phyloP scores from a whole-genome alignment of 1,284 basidiomycete genomes.

The Ustilago xerochloae region DNA sequence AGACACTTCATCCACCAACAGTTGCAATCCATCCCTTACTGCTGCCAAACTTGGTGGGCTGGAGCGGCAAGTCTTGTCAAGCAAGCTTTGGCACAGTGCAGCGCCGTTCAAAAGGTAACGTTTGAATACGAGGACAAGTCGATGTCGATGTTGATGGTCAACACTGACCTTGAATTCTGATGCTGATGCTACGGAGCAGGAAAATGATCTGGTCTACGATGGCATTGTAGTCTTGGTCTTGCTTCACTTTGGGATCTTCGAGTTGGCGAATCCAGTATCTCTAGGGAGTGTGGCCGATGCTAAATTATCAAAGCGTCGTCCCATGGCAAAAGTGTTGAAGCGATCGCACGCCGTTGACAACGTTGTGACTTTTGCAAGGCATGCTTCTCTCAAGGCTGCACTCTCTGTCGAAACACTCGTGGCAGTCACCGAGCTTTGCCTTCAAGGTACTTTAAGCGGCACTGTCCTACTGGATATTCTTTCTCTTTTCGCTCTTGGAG shows the following conservation, averaged over 20 bases:
- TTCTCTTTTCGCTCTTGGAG: conserved; percentile 20
- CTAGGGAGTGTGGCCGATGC: background rate
- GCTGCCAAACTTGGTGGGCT: conserved; percentile 5
- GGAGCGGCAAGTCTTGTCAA: background rate
- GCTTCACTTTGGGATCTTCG: conserved; percentile 16
- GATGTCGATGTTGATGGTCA: background rate
- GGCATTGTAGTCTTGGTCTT: conserved; percentile 12
- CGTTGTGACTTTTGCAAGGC: background rate
- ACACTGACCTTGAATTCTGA: background rate
- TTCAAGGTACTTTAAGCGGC: conserved; percentile 8
- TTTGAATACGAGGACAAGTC: background rate
- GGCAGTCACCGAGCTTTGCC: conserved; percentile 18
- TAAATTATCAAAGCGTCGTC: background rate
- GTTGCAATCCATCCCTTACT: background rate
- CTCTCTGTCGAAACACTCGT: conserved; percentile 12
- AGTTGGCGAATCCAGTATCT: background rate
- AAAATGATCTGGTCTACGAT: conserved; percentile 6
- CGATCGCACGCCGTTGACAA: background rate
- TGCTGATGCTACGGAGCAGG: background rate
- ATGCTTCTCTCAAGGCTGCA: background rate
- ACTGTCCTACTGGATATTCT: conserved; percentile 9
- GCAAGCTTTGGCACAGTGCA: background rate
- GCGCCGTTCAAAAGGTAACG: background rate
- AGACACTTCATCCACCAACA: conserved; percentile 7
- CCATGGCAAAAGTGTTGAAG: background rate